Evolutionary conservation across 805 yeast species (phyloP).

Genomic region (Kazachstania viticola): DNA sequence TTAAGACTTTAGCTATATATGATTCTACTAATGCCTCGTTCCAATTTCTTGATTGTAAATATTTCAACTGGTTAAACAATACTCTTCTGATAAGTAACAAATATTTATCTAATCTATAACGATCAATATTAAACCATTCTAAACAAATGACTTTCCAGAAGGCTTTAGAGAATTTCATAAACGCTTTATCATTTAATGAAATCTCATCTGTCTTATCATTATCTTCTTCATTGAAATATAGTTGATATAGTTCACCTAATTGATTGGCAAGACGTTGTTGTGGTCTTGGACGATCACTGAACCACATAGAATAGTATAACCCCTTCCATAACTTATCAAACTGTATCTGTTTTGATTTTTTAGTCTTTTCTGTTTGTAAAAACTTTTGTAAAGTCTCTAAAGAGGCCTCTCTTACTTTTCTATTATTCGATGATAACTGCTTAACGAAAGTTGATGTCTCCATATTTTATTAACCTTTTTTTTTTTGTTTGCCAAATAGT

Average conservation of each 20-base stretch:
- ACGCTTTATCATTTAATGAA: slow-evolving; percentile 20
- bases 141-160: slow-evolving; percentile 70
- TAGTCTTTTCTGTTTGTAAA: slow-evolving; percentile 35
- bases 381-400: slow-evolving; percentile 51
- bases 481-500: background rate
- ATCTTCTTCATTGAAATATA: slow-evolving; percentile 25
- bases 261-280: slow-evolving; percentile 75
- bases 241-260: slow-evolving; percentile 39
- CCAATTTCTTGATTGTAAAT: slow-evolving; percentile 47
- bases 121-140: slow-evolving; percentile 81
- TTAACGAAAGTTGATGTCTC: slow-evolving; percentile 51
- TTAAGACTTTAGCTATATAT: slow-evolving; percentile 35
- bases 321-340: slow-evolving; percentile 91
- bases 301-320: slow-evolving; percentile 93
- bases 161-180: slow-evolving; percentile 49
- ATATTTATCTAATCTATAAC: slow-evolving; percentile 77
- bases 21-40: slow-evolving; percentile 32
- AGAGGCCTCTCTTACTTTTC: slow-evolving; percentile 65
- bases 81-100: slow-evolving; percentile 71
- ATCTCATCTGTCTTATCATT: slow-evolving; percentile 9
- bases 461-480: slow-evolving; percentile 9
- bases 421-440: slow-evolving; percentile 69
- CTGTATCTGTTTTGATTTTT: slow-evolving; percentile 37
- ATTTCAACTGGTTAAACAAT: slow-evolving; percentile 49
- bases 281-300: slow-evolving; percentile 83